Evolutionary conservation across 2,329 filamentous ascomycete species (phyloP), one percentile per base, ranked within the genome.

Genomic region (Sphaerulina vaccinii): DNA sequence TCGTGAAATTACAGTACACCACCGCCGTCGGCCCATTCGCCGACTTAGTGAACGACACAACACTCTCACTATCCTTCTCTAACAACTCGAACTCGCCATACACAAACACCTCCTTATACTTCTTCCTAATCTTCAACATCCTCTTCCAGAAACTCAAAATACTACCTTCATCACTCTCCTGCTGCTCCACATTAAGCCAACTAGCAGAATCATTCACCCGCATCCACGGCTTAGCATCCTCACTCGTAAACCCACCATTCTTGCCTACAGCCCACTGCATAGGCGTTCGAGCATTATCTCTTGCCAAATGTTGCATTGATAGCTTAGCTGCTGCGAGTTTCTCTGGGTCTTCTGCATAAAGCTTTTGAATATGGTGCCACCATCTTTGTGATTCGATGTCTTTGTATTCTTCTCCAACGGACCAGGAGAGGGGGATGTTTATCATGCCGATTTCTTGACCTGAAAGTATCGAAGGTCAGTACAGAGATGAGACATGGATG

Each of bases 401-500:
- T 52, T 73, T 75, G 66, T 74, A 78, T 53, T 78, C 75, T 9
- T 9, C 10, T 37, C 67, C 65, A 15, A 74, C 71, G 13, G 66
- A 64, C 70, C 73, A 76, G 3, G 62, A 63, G 2, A 63, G 57
- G 5, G 73, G 73, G 42, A 75, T 68, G 74, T 68, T 58, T 19
- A 74, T 72, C 77, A 84, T 83, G 9, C 81, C 83, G 22, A 86
- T 72, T 68, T 86, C 83, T 63, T 86, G 81, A 8, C 83, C 27
- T 29, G 27, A 10, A 27, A 10, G 24, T 5, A 10, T 29, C n/a
- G 4, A 13, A 2, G 27, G 27, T 29, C 3, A 3, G 4, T 29
- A 27, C 10, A 27, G 10, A 27, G 10, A 27, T 27, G 10, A 27
- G n/a, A n/a, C n/a, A 27, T 27, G 24, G 5, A 27, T 27, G 24